These are phyloP conservation scores for Zalaria sp. DNA, from an alignment of 2,329 filamentous ascomycete species.

Conservation along the genomic window DNA sequence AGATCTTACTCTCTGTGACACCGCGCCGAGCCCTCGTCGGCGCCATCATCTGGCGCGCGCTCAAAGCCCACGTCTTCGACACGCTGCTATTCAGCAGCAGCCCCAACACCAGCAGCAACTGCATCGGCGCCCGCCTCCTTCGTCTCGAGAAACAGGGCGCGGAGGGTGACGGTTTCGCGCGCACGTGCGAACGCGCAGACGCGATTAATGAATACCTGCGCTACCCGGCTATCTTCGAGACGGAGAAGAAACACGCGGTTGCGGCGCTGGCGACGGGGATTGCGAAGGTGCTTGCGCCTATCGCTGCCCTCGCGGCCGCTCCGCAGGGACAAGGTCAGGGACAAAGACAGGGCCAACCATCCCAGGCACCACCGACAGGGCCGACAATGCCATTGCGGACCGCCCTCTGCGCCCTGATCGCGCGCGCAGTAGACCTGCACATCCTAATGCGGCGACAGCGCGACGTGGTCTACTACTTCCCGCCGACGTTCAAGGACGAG, in stretches of 20 bases:
- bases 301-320: too few species aligned
- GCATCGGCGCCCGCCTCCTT: not conserved
- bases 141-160: too few species aligned
- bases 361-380: too few species aligned
- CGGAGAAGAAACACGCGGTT: too few species aligned
- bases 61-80: constrained; percentile 17
- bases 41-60: constrained; percentile 13
- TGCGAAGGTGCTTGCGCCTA: too few species aligned
- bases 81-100: constrained; percentile 11
- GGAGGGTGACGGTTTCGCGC: too few species aligned
- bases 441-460: constrained; percentile 10
- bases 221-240: too few species aligned
- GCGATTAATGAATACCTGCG: too few species aligned
- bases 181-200: too few species aligned
- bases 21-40: constrained; percentile 11
- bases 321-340: too few species aligned
- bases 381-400: not conserved
- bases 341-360: too few species aligned
- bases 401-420: constrained; percentile 9
- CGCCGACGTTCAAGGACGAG: constrained; percentile 18
- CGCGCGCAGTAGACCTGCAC: constrained; percentile 9
- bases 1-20: constrained; percentile 8
- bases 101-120: not conserved
- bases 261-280: too few species aligned
- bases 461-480: constrained; percentile 15